Conservation (phyloP, 1,284 basidiomycete genomes). For the Agroathelia rolfsii region DNA sequence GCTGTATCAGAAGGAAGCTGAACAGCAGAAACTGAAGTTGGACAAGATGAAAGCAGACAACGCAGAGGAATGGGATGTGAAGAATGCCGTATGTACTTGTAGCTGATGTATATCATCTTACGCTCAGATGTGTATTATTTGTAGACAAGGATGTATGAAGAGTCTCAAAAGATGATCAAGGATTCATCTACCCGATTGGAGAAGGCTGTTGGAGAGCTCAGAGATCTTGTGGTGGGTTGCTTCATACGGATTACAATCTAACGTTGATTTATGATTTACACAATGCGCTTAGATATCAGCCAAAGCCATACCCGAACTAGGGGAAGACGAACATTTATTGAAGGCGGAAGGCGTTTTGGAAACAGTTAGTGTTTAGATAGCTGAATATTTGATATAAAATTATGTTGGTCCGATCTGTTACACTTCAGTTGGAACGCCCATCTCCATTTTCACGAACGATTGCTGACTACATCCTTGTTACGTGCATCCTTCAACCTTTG, state of each 20-base stretch:
- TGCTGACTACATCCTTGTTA: constrained; percentile 18
- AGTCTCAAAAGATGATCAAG: constrained; percentile 74
- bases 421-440: not conserved
- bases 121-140: constrained; percentile 1
- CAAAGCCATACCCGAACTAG: constrained; percentile 38
- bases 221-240: constrained; percentile 59
- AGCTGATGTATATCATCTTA: constrained; percentile 2
- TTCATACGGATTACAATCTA: constrained; percentile 4
- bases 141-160: constrained; percentile 66
- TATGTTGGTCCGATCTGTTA: not conserved
- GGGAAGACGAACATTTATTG: constrained; percentile 40
- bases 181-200: constrained; percentile 55
- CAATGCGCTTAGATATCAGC: constrained; percentile 30
- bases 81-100: constrained; percentile 57
- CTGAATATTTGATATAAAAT: constrained; percentile 1
- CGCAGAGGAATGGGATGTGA: constrained; percentile 73
- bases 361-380: constrained; percentile 28
- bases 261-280: constrained; percentile 6
- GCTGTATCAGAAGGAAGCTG: constrained; percentile 62
- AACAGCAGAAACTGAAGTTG: constrained; percentile 46
- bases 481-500: constrained; percentile 44
- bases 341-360: constrained; percentile 53
- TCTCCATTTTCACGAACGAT: not conserved
- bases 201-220: constrained; percentile 53
- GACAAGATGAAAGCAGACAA: constrained; percentile 54